Evolutionary conservation across 2,329 filamentous ascomycete species (phyloP).

Genomic region (Cadophora sp.): DNA sequence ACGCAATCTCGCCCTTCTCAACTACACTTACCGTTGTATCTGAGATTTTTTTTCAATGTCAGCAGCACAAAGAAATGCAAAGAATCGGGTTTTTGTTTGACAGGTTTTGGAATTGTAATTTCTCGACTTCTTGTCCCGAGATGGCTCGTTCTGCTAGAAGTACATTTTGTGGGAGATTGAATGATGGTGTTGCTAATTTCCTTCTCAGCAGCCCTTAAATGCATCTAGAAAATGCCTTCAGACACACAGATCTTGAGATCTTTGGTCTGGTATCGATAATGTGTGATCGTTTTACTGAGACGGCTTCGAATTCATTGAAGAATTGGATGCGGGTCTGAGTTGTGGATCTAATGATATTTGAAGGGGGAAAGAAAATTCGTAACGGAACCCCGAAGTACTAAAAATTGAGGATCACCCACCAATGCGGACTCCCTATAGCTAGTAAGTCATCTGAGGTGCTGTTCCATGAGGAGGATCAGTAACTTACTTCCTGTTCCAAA

Average conservation of each 20-base stretch:
- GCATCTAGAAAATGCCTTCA: neutral
- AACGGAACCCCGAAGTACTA: too few relatives aligned
- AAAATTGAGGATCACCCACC: too few relatives aligned
- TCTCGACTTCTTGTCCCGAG: neutral
- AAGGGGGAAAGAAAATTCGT: neutral
- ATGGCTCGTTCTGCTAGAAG: neutral
- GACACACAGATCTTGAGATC: neutral
- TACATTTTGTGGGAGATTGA: neutral
- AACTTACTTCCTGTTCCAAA: too few relatives aligned
- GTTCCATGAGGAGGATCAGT: too few relatives aligned
- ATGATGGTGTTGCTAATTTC: neutral
- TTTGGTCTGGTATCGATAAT: neutral
- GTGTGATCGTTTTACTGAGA: neutral
- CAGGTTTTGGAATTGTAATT: neutral
- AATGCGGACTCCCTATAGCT: too few relatives aligned
- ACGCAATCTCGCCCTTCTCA: too few relatives aligned
- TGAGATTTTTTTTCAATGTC: too few relatives aligned
- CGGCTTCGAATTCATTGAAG: neutral
- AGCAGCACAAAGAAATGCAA: too few relatives aligned
- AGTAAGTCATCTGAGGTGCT: too few relatives aligned
- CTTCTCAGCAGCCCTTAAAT: neutral
- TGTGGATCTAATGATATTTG: neutral
- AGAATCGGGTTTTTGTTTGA: neutral
- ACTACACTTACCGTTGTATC: too few relatives aligned
- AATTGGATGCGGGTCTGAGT: neutral